Conservation (phyloP, 192 early-diverging fungal genomes). For the Allomyces javanicus region DNA sequence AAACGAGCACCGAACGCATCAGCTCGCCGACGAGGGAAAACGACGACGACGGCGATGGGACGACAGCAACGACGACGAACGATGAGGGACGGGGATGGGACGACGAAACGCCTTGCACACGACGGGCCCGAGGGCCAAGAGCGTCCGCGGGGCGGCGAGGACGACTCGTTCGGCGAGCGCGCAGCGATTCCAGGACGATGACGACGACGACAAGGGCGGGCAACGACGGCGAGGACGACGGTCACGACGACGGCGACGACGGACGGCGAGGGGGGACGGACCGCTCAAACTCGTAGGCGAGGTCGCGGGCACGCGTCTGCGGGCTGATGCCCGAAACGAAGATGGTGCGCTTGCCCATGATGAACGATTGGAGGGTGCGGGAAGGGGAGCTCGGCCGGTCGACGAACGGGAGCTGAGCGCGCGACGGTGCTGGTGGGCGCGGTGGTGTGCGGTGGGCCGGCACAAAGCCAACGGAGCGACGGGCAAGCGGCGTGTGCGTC, state of each 20-base stretch:
- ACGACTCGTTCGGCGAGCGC: no score
- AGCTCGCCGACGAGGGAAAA: neutral
- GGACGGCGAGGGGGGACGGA: slow-evolving; percentile 12
- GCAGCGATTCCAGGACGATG: neutral
- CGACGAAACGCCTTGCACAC: no score
- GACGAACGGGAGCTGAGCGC: no score
- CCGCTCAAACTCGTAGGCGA: slow-evolving; percentile 92
- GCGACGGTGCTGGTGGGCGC: no score
- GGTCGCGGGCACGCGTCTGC: slow-evolving; percentile 67
- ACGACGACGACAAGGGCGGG: neutral
- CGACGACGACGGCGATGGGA: neutral
- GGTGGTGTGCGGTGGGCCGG: no score
- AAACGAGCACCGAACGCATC: neutral
- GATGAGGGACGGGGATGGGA: neutral
- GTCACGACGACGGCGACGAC: neutral
- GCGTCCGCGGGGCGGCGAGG: neutral
- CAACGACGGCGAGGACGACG: neutral
- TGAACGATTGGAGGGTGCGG: neutral
- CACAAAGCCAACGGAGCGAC: no score
- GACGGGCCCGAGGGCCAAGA: neutral
- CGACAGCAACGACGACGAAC: neutral
- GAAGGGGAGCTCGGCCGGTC: no score
- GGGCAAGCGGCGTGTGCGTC: no score
- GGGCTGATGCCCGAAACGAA: slow-evolving; percentile 64
- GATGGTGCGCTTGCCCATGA: slow-evolving; percentile 36